A percentile compares a stretch with the other conserved stretches of the same genome.
Conservation (phyloP, 805 yeast genomes). For the Brettanomyces nanus region DNA sequence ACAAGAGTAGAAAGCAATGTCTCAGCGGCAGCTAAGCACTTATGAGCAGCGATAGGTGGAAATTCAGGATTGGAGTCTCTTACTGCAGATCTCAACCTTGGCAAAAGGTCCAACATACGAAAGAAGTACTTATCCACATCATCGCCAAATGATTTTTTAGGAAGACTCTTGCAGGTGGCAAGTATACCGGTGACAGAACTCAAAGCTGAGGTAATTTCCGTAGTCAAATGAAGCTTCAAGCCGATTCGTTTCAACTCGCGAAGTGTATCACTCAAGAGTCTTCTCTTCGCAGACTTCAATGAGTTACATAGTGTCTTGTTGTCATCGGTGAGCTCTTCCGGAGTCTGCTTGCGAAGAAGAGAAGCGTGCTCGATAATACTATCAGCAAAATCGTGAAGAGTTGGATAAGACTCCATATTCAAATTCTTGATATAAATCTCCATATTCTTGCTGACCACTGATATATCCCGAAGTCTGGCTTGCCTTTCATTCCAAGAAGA, state of each 20-base stretch:
- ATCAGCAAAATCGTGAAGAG: conserved; percentile 45
- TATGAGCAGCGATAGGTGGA: conserved; percentile 64
- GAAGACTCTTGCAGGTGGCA: conserved; percentile 42
- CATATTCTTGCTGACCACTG: conserved; percentile 50
- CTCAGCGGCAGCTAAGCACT: conserved; percentile 71
- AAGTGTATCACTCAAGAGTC: conserved; percentile 66
- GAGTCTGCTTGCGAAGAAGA: conserved; percentile 68
- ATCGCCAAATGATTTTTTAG: conserved; percentile 23
- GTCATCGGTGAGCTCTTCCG: conserved; percentile 59
- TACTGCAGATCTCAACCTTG: conserved; percentile 64
- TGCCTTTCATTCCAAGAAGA: conserved; percentile 52
- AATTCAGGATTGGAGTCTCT: conserved; percentile 60
- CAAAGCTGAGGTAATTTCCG: conserved; percentile 58
- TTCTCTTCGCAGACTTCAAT: conserved; percentile 73
- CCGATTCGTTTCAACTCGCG: conserved; percentile 74
- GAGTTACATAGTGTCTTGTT: conserved; percentile 63
- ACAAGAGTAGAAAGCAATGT: conserved; percentile 55
- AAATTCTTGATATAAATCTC: conserved; percentile 32
- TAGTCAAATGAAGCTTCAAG: conserved; percentile 53
- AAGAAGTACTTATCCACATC: conserved; percentile 50
- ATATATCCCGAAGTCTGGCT: conserved; percentile 41
- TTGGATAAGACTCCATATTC: conserved; percentile 32
- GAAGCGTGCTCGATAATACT: conserved; percentile 51
- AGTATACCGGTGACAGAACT: conserved; percentile 56
- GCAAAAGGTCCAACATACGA: conserved; percentile 69